Conservation (phyloP, 371 early-diverging fungal genomes). For the Mortierella polycephala region DNA sequence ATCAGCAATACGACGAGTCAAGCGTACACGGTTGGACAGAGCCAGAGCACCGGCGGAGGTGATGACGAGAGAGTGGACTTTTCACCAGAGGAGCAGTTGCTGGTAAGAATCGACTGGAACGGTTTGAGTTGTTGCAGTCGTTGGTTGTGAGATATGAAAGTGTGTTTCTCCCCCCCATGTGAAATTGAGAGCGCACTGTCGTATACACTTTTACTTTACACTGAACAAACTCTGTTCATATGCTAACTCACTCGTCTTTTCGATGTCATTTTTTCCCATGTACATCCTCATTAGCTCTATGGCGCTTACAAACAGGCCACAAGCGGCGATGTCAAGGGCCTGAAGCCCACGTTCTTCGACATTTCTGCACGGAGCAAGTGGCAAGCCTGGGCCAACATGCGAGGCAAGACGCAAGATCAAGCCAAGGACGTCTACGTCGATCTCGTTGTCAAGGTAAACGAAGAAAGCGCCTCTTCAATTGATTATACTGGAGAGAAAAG, state of each 20-base stretch:
- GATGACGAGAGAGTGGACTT: constrained; percentile 27
- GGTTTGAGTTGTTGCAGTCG: background rate
- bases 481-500: too few relatives aligned
- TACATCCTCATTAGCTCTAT: constrained; percentile 31
- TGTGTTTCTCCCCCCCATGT: background rate
- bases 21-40: constrained; percentile 2
- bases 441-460: constrained; percentile 38
- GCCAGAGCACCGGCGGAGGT: background rate
- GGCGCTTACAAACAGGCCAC: constrained; percentile 53
- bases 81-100: constrained; percentile 37
- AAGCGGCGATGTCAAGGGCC: constrained; percentile 33
- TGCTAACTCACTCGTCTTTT: background rate
- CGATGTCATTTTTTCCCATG: too few relatives aligned
- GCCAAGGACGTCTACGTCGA: constrained; percentile 41
- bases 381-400: constrained; percentile 54
- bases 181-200: background rate
- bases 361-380: constrained; percentile 52
- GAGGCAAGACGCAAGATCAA: constrained; percentile 32
- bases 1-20: constrained; percentile 29
- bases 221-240: background rate
- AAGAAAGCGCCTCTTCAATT: background rate
- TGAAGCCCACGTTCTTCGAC: constrained; percentile 46
- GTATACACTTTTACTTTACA: too few relatives aligned
- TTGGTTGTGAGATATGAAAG: background rate
- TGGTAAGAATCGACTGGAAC: constrained; percentile 16